A percentile compares a stretch with the other conserved stretches of the same genome.
Evolutionary conservation across 225 moss, liverwort and hornwort genomes (phyloP).

Genomic region (Takakia lepidozioides): DNA sequence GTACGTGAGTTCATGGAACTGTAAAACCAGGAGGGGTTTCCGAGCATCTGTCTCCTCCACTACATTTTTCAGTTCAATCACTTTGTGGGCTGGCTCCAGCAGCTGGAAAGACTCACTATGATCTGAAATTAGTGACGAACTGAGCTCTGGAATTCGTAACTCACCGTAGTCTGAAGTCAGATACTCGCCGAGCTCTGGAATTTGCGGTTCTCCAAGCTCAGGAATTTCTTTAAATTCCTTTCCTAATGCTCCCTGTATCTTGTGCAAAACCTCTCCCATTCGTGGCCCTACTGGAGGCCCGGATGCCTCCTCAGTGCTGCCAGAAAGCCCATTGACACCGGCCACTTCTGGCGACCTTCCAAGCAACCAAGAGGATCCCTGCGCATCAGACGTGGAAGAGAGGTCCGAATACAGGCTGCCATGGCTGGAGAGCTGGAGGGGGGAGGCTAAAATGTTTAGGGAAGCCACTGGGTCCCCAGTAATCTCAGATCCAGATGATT

Average conservation of each 20-base stretch:
- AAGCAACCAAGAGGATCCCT: slow-evolving; percentile 25
- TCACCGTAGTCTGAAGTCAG: neutral
- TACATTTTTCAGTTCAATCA: slow-evolving; percentile 13
- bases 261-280: neutral
- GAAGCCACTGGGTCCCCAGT: no score
- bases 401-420: slow-evolving; percentile 8
- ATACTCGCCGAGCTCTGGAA: neutral
- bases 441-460: slow-evolving; percentile 18
- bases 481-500: no score
- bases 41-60: neutral
- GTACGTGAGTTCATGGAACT: slow-evolving; percentile 75
- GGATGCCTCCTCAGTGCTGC: slow-evolving; percentile 8
- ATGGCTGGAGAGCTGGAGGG: slow-evolving; percentile 8
- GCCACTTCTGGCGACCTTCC: slow-evolving; percentile 25
- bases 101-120: neutral
- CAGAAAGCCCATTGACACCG: slow-evolving; percentile 13
- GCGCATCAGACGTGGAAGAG: slow-evolving; percentile 20
- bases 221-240: neutral
- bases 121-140: neutral
- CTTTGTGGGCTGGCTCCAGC: slow-evolving; percentile 12
- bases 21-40: slow-evolving; percentile 24
- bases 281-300: slow-evolving; percentile 17
- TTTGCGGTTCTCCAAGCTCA: neutral
- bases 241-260: neutral
- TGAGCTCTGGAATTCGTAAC: neutral